Evolutionary conservation across 306 rosid species (phyloP).

Genomic region (Ochetophila trinervis): DNA sequence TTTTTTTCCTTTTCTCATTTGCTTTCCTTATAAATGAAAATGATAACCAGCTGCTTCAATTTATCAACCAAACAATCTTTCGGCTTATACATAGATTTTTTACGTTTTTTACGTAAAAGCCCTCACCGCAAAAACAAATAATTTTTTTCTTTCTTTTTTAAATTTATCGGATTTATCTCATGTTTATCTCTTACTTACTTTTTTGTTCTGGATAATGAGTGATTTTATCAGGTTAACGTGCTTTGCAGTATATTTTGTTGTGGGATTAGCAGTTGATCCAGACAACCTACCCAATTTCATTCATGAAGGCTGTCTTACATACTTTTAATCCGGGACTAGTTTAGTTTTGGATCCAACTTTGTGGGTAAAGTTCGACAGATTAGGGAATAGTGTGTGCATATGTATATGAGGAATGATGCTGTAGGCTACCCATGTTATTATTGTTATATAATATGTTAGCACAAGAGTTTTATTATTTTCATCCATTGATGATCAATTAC

Average conservation of each 20-base stretch:
- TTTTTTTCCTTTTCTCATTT: not conserved
- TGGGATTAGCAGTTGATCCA: conserved; percentile 1
- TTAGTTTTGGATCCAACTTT: too few relatives aligned
- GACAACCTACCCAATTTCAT: conserved; percentile 7
- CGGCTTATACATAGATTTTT: not conserved
- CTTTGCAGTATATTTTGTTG: not conserved
- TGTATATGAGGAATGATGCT: too few relatives aligned
- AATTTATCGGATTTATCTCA: too few relatives aligned
- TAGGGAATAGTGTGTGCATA: too few relatives aligned
- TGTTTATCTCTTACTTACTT: not conserved
- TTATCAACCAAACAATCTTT: conserved; percentile 6
- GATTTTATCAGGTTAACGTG: not conserved
- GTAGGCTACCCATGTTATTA: too few relatives aligned
- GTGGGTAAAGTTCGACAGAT: too few relatives aligned
- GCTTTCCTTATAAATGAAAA: conserved; percentile 10
- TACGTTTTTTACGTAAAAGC: not conserved
- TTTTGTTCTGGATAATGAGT: conserved; percentile 5
- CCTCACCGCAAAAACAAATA: not conserved
- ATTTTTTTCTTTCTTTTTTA: not conserved
- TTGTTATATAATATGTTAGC: too few relatives aligned
- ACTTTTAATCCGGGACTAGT: too few relatives aligned
- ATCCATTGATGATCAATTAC: too few relatives aligned
- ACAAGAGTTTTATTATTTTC: too few relatives aligned
- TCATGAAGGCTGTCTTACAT: not conserved
- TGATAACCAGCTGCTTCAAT: not conserved